phyloP scores from a whole-genome alignment of 1,284 basidiomycete species.

The Puccinia brachypodii region DNA sequence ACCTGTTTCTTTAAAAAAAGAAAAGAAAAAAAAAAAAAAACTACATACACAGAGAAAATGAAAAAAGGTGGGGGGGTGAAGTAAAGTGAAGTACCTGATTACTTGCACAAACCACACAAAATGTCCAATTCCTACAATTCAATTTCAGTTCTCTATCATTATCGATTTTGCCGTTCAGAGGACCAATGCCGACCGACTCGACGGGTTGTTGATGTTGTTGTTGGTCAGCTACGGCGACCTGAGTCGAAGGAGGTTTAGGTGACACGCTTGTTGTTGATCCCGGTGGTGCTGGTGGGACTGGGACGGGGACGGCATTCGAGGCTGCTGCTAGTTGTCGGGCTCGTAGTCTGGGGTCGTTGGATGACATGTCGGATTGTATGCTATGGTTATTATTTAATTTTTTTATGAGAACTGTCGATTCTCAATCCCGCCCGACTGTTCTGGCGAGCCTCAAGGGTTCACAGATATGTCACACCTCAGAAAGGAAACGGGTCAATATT shows the following conservation, averaged over 20 bases:
- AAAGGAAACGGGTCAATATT: too few relatives aligned
- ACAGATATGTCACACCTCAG: too few relatives aligned
- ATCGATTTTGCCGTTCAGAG: constrained; percentile 1
- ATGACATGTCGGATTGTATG: too few relatives aligned
- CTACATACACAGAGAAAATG: background rate
- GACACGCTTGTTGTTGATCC: too few relatives aligned
- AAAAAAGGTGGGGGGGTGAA: too few relatives aligned
- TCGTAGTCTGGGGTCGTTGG: constrained; percentile 28
- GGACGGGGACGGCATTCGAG: background rate
- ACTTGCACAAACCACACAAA: constrained; percentile 57
- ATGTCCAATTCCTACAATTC: constrained; percentile 47
- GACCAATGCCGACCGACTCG: background rate
- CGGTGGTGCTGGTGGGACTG: background rate
- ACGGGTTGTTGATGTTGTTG: background rate
- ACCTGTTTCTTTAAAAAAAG: too few relatives aligned
- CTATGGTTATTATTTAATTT: too few relatives aligned
- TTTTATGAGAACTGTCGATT: too few relatives aligned
- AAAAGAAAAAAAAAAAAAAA: background rate
- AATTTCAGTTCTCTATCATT: constrained; percentile 30
- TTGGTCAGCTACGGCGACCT: background rate
- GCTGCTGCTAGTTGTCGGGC: constrained; percentile 29
- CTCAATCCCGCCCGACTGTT: too few relatives aligned
- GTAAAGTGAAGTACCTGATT: too few relatives aligned
- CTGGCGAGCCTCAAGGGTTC: too few relatives aligned
- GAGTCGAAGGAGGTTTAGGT: background rate